Base-by-base conservation (phyloP, 2,329 filamentous ascomycete genomes). In the Mycocentrospora acerina region DNA sequence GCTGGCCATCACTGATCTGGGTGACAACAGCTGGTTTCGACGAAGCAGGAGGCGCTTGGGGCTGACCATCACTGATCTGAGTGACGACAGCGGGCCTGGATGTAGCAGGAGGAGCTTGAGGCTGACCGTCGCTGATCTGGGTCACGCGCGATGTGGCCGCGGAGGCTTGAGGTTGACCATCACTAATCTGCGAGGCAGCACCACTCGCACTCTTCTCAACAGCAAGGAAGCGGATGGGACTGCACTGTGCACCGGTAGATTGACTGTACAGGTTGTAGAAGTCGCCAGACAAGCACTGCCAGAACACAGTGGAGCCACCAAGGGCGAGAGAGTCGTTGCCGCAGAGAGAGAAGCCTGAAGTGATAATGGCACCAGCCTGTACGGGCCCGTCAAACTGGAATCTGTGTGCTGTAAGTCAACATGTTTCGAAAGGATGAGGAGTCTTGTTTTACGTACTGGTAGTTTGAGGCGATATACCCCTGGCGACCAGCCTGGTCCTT, bases 211-310 rank as follows among this genome's bases (percentile, higher is more conserved):
- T 22, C 7, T 26, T 27, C 9, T 17, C 44, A 29, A 50, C 51
- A 26, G 53, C 55, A 29, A 47, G 40, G 14, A 68, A 55, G 45
- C 63, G 60, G 37, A 68, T 62, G 22, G 57, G 49, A 15, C 76
- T 72, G 70, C 88, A 93, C 66, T 91, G 87, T 15, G 68, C 66
- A 3, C 83, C 86, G 73, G 78, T 82, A 59, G 77, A 67, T 41
- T 79, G 74, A 66, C 90, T 83, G 67, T 94, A 94, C 17, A 94
- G 73, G 74, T 94, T 94, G 76, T 83, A 89, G 71, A 93, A 91
- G 62, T 71, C 68, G 18, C 88, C 87, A 13, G 82, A 86, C 42
- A 77, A 68, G 70, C 89, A 94, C 64, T 86, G 77, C 70, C 84
- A 90, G 72, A 86, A 93, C 54, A 82, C 73, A 22, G 81, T 79